Conservation (phyloP, 306 rosid species). For the Vachellia collinsii region DNA sequence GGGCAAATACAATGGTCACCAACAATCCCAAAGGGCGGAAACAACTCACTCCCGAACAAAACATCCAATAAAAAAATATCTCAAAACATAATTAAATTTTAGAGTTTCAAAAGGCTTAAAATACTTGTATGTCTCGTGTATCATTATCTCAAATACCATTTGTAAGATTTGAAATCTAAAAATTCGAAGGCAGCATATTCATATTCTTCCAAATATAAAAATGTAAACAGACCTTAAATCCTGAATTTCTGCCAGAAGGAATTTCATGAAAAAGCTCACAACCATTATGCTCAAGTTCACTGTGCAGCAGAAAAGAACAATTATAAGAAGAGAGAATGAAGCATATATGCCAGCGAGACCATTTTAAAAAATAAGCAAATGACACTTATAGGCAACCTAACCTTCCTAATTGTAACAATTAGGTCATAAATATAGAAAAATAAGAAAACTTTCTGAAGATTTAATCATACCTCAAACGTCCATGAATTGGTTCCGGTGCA, state of each 20-base stretch:
- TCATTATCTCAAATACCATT: conserved; percentile 14
- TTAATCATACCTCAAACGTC: conserved; percentile 77
- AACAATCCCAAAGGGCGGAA: conserved; percentile 6
- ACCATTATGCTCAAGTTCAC: conserved; percentile 91
- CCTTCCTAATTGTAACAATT: conserved; percentile 28
- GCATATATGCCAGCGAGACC: background rate
- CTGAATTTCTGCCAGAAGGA: conserved; percentile 86
- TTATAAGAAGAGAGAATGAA: conserved; percentile 22
- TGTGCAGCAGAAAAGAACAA: conserved; percentile 40
- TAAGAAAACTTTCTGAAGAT: conserved; percentile 17
- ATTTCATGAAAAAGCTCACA: conserved; percentile 76
- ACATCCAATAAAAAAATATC: background rate
- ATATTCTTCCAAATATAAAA: conserved; percentile 25
- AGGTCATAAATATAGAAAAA: conserved; percentile 21
- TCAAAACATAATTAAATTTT: conserved; percentile 13
- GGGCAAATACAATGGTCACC: conserved; percentile 14
- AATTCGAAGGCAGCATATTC: conserved; percentile 7
- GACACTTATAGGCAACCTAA: conserved; percentile 7
- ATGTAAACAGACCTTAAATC: conserved; percentile 77
- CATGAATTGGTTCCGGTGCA: conserved; percentile 95
- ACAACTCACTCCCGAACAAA: conserved; percentile 7
- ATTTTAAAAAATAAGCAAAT: background rate
- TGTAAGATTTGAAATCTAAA: conserved; percentile 24
- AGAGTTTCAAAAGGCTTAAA: conserved; percentile 19
- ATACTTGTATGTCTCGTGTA: conserved; percentile 23